Evolutionary conservation across 257 asterid species (phyloP).

Genomic region (Nicotiana noctiflora): DNA sequence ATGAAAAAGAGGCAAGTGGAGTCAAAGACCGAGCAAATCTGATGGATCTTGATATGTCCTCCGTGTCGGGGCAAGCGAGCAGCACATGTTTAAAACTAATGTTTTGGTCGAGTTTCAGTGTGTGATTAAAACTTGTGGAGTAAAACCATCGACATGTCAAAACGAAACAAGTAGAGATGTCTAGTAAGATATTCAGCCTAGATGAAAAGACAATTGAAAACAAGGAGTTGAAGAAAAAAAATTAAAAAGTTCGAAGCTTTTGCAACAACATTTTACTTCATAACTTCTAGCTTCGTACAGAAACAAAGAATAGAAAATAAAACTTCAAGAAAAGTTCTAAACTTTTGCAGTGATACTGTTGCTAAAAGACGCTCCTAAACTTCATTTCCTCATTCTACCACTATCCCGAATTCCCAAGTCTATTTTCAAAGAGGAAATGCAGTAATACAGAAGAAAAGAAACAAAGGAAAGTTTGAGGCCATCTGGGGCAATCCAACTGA

Average conservation of each 20-base stretch:
- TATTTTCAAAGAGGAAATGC: neutral
- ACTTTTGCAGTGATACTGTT: neutral
- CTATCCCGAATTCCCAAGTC: too few relatives aligned
- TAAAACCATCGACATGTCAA: too few relatives aligned
- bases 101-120: too few relatives aligned
- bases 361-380: neutral
- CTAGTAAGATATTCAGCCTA: too few relatives aligned
- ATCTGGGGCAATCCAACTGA: neutral
- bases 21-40: too few relatives aligned
- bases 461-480: neutral
- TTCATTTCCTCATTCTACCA: neutral
- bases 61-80: too few relatives aligned
- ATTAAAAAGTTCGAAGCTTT: too few relatives aligned
- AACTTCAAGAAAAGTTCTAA: neutral
- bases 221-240: neutral
- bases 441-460: neutral
- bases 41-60: too few relatives aligned
- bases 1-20: too few relatives aligned
- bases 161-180: too few relatives aligned
- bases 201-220: neutral
- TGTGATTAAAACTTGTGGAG: too few relatives aligned
- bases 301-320: neutral
- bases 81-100: too few relatives aligned
- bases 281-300: neutral
- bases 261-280: neutral